A percentile compares a stretch with the other conserved stretches of the same genome.
Conservation (phyloP, 345 rosid genomes). For the Euphorbia peplus region DNA sequence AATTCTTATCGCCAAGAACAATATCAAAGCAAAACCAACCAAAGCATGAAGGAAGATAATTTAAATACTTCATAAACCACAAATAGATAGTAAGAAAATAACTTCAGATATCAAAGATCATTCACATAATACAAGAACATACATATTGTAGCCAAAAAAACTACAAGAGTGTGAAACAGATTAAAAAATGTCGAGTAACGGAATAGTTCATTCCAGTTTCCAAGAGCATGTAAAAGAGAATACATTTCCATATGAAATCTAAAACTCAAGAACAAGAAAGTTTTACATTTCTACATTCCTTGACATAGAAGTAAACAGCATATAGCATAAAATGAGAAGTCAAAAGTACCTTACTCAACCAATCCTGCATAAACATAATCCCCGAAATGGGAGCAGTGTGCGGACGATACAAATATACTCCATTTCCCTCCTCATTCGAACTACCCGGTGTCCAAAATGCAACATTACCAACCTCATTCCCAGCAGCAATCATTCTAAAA, state of each 20-base stretch:
- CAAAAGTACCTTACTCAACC: constrained; percentile 54
- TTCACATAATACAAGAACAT: neutral
- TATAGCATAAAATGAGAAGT: neutral
- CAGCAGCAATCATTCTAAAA: constrained; percentile 64
- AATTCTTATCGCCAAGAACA: neutral
- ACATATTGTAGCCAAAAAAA: neutral
- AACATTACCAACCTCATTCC: constrained; percentile 61
- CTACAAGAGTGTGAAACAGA: neutral
- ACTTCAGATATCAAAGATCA: neutral
- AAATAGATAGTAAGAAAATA: neutral
- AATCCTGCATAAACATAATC: constrained; percentile 50
- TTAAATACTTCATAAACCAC: neutral
- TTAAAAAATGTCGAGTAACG: neutral
- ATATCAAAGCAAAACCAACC: neutral
- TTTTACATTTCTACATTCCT: neutral
- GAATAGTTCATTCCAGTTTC: neutral
- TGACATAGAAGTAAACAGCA: neutral
- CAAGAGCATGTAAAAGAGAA: neutral
- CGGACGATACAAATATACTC: constrained; percentile 50
- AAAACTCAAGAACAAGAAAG: neutral
- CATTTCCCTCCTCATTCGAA: constrained; percentile 37
- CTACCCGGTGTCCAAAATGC: constrained; percentile 72
- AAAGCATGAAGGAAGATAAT: neutral
- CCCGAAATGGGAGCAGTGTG: constrained; percentile 65
- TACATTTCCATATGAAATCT: no score